Percentiles rank a stretch among this genome's conserved stretches.
phyloP scores from a whole-genome alignment of 2,329 filamentous ascomycete species.

The Xylaria sp. region DNA sequence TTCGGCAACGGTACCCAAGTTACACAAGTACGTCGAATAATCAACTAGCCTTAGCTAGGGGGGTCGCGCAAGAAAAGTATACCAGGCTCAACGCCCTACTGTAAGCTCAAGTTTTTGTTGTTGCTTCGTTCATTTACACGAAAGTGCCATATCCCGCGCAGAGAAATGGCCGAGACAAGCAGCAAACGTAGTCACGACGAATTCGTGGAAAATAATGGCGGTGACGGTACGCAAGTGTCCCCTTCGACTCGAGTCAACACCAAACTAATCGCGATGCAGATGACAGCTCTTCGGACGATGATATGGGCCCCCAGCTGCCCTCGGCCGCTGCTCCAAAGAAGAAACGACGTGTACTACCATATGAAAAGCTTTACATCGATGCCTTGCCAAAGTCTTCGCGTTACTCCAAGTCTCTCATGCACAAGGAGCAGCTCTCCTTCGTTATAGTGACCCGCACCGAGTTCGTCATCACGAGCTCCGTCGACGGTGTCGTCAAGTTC shows the following conservation, averaged over 20 bases:
- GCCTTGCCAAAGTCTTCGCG: conserved; percentile 83
- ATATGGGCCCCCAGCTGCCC: conserved; percentile 92
- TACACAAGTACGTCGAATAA: neutral
- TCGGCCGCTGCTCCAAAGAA: conserved; percentile 83
- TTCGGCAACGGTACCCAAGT: conserved; percentile 11
- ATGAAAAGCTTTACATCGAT: conserved; percentile 94
- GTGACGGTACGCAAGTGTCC: conserved; percentile 25
- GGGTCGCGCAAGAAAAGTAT: neutral
- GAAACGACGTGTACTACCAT: conserved; percentile 88
- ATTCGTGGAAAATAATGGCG: conserved; percentile 45
- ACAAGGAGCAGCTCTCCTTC: conserved; percentile 93
- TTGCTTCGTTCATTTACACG: neutral
- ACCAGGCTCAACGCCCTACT: neutral
- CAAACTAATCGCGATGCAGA: conserved; percentile 44
- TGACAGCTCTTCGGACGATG: conserved; percentile 79
- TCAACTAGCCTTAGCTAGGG: neutral
- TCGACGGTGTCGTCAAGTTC: conserved; percentile 98
- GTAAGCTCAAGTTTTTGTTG: neutral
- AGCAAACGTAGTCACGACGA: conserved; percentile 50
- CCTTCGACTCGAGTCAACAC: conserved; percentile 6
- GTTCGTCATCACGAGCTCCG: conserved; percentile 92
- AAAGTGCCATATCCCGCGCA: neutral
- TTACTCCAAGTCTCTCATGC: conserved; percentile 98
- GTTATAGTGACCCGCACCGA: conserved; percentile 93
- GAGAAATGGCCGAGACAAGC: conserved; percentile 44